Percentiles rank a stretch among this genome's conserved stretches.
Evolutionary conservation across 441 rosid genomes (phyloP).

Genomic region (Pelargonium citronellum): DNA sequence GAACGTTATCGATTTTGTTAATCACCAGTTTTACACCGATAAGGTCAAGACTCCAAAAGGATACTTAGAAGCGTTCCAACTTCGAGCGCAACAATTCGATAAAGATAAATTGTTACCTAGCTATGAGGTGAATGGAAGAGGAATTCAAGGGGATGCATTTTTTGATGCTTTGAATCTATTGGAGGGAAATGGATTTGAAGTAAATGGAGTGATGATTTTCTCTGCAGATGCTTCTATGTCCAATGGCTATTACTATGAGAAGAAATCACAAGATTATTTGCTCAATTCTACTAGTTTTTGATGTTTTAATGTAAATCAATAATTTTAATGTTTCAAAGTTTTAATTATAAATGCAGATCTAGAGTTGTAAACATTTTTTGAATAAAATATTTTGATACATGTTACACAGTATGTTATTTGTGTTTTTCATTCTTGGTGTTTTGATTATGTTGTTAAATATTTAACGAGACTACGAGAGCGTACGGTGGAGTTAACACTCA

Average conservation of each 20-base stretch:
- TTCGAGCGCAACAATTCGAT: slow-evolving; percentile 33
- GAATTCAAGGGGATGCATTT: slow-evolving; percentile 51
- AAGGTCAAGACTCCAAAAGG: slow-evolving; percentile 30
- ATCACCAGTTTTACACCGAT: slow-evolving; percentile 53
- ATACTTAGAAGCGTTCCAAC: slow-evolving; percentile 32
- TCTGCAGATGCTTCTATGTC: slow-evolving; percentile 44
- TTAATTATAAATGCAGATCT: not conserved
- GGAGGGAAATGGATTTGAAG: slow-evolving; percentile 31
- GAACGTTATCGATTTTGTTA: slow-evolving; percentile 40
- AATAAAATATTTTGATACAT: no score
- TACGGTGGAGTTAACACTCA: no score
- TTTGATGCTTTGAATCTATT: slow-evolving; percentile 38
- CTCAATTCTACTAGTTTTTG: slow-evolving; percentile 32
- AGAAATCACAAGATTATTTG: slow-evolving; percentile 47
- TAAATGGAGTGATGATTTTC: slow-evolving; percentile 55
- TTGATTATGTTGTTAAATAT: no score
- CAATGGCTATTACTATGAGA: slow-evolving; percentile 36
- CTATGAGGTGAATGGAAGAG: slow-evolving; percentile 54
- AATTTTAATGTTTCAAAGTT: not conserved
- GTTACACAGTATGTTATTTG: no score
- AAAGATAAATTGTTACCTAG: slow-evolving; percentile 40
- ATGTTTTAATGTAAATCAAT: not conserved
- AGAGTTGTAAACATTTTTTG: not conserved
- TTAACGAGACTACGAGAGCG: no score
- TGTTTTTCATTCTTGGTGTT: no score